These are phyloP conservation scores for Drosera capensis DNA, from an alignment of 148 eudicot genomes.

Conservation along the genomic window DNA sequence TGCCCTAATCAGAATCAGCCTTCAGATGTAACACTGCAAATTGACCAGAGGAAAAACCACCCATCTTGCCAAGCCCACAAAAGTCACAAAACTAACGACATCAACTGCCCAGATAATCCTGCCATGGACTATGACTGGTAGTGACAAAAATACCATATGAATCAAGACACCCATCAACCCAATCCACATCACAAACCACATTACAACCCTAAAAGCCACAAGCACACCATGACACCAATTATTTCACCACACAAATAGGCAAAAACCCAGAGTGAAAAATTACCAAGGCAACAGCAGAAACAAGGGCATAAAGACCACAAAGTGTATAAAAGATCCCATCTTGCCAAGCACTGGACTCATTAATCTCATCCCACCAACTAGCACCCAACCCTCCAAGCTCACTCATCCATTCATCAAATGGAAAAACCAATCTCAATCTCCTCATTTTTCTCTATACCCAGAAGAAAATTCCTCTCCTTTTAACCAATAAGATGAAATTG, in stretches of 20 bases:
- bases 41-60: no score
- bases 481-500: no score
- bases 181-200: no score
- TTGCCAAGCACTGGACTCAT: slow-evolving; percentile 42
- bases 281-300: slow-evolving; percentile 51
- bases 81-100: no score
- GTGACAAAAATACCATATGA: no score
- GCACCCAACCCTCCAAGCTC: slow-evolving; percentile 6
- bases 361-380: slow-evolving; percentile 36
- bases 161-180: no score
- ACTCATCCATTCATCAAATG: slow-evolving; percentile 4
- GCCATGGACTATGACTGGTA: no score
- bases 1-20: no score
- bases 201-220: neutral
- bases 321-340: slow-evolving; percentile 39
- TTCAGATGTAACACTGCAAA: no score
- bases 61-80: no score
- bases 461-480: no score
- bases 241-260: neutral
- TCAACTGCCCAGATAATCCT: no score
- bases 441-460: slow-evolving; percentile 9
- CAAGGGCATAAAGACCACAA: slow-evolving; percentile 43
- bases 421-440: slow-evolving; percentile 9
- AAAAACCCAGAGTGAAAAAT: neutral
- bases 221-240: neutral